phyloP scores from a whole-genome alignment of 352 stramenopile species.

The Phytophthora ramorum region DNA sequence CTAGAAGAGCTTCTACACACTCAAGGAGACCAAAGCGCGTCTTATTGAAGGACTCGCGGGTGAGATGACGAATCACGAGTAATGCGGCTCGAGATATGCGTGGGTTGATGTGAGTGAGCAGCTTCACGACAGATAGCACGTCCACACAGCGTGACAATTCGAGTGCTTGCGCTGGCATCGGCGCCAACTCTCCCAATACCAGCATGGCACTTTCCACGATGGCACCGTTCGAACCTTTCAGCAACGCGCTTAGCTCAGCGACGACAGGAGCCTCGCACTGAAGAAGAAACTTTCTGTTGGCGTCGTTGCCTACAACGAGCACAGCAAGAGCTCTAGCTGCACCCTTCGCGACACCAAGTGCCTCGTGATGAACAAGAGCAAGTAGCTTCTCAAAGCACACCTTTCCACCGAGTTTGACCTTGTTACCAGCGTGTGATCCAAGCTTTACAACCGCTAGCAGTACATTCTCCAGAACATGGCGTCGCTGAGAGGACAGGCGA shows the following conservation, averaged over 20 bases:
- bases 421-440: constrained; percentile 75
- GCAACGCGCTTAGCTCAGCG: constrained; percentile 60
- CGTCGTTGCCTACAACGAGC: constrained; percentile 70
- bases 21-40: constrained; percentile 67
- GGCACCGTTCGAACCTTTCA: constrained; percentile 70
- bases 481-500: constrained; percentile 70
- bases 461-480: constrained; percentile 76
- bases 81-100: constrained; percentile 66
- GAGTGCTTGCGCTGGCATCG: constrained; percentile 63
- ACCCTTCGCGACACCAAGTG: constrained; percentile 69
- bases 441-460: constrained; percentile 72
- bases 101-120: constrained; percentile 68
- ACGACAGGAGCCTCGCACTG: constrained; percentile 64
- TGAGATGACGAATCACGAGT: constrained; percentile 63
- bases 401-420: constrained; percentile 78
- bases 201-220: constrained; percentile 79
- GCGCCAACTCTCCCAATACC: constrained; percentile 71
- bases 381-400: constrained; percentile 80
- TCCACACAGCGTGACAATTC: constrained; percentile 81
- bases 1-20: constrained; percentile 61
- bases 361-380: constrained; percentile 65
- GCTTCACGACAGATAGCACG: constrained; percentile 59
- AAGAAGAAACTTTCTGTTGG: constrained; percentile 73
- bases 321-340: constrained; percentile 67
- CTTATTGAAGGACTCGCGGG: constrained; percentile 84